These are phyloP conservation scores for Coemansia sp. DNA, from an alignment of 192 early-diverging fungal genomes.

Conservation along the genomic window DNA sequence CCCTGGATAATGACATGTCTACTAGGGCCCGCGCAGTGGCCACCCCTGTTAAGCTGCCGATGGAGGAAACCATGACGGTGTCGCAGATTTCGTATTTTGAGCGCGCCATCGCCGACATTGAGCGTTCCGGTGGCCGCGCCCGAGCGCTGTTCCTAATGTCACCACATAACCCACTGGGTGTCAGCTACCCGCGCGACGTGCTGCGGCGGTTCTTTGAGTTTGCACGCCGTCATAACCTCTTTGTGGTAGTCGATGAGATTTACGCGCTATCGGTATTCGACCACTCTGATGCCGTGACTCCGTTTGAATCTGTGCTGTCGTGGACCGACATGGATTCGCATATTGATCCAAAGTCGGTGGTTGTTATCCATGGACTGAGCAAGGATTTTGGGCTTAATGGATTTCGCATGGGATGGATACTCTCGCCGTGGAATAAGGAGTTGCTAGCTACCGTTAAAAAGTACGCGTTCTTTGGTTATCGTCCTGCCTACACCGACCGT, in stretches of 20 bases:
- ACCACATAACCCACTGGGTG: slow-evolving; percentile 71
- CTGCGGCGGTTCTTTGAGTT: slow-evolving; percentile 59
- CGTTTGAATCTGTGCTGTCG: slow-evolving; percentile 66
- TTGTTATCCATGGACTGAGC: slow-evolving; percentile 75
- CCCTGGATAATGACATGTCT: slow-evolving; percentile 62
- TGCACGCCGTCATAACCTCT: slow-evolving; percentile 59
- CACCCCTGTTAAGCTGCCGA: slow-evolving; percentile 51
- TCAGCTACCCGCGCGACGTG: slow-evolving; percentile 52
- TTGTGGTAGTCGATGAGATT: slow-evolving; percentile 76
- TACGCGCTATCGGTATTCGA: slow-evolving; percentile 69
- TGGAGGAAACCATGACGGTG: slow-evolving; percentile 36
- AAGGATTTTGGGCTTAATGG: slow-evolving; percentile 85
- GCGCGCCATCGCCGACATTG: slow-evolving; percentile 41
- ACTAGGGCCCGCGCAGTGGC: slow-evolving; percentile 52
- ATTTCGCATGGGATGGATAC: slow-evolving; percentile 60
- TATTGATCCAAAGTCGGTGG: slow-evolving; percentile 60
- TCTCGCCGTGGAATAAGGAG: slow-evolving; percentile 61
- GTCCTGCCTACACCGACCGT: slow-evolving; percentile 59
- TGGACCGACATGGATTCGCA: slow-evolving; percentile 54
- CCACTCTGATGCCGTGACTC: slow-evolving; percentile 19
- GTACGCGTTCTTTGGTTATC: slow-evolving; percentile 60
- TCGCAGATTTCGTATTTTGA: slow-evolving; percentile 54
- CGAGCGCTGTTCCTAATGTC: slow-evolving; percentile 63
- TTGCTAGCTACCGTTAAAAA: slow-evolving; percentile 12
- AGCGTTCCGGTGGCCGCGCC: slow-evolving; percentile 34